Conservation (phyloP, 805 yeast species). For the Priceomyces medius region DNA sequence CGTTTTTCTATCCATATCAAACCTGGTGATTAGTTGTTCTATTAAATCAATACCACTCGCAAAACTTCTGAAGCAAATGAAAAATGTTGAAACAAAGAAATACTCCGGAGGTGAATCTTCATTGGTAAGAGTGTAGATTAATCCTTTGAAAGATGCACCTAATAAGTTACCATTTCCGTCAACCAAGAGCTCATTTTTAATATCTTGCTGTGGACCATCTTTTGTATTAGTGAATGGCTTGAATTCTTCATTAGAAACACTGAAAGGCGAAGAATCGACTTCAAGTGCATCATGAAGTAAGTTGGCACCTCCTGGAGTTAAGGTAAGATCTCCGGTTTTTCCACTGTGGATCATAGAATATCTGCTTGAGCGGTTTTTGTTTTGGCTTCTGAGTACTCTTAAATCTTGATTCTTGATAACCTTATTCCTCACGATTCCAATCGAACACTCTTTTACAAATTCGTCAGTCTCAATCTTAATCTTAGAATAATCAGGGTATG, state of each 20-base stretch:
- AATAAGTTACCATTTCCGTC: constrained; percentile 52
- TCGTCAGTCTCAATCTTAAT: constrained; percentile 58
- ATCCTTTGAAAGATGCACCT: constrained; percentile 72
- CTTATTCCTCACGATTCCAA: constrained; percentile 51
- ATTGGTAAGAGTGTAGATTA: constrained; percentile 65
- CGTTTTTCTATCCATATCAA: constrained; percentile 48
- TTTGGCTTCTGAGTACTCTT: constrained; percentile 21
- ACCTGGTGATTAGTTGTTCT: constrained; percentile 64
- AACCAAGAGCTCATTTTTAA: constrained; percentile 49
- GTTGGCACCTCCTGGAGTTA: constrained; percentile 50
- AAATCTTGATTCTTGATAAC: constrained; percentile 22
- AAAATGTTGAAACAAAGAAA: constrained; percentile 69
- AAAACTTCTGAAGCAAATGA: constrained; percentile 73
- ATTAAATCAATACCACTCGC: constrained; percentile 64
- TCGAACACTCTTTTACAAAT: constrained; percentile 61
- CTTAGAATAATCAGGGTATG: constrained; percentile 62
- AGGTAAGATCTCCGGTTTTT: constrained; percentile 45
- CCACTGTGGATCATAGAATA: constrained; percentile 54
- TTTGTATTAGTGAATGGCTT: constrained; percentile 27
- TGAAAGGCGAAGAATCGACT: constrained; percentile 29
- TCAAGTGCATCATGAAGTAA: constrained; percentile 36
- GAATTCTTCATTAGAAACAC: constrained; percentile 36
- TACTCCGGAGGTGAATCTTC: constrained; percentile 63
- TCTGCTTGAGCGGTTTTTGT: constrained; percentile 27
- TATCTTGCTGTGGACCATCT: constrained; percentile 11